Percentiles rank a stretch among this genome's conserved stretches.
Conservation (phyloP, 441 rosid genomes). For the Croton setiger region DNA sequence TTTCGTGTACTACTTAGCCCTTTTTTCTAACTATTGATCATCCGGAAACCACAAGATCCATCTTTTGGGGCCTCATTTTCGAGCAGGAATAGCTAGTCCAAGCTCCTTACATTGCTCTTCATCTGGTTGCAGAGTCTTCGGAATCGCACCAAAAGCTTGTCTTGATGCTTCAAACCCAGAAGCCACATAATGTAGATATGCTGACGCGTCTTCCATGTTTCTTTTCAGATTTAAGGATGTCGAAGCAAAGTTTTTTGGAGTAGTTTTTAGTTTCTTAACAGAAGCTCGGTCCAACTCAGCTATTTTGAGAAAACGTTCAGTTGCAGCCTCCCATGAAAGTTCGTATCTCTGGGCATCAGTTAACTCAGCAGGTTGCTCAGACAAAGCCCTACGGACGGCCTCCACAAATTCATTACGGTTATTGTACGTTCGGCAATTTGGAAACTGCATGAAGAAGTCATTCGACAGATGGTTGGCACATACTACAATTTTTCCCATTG, state of each 20-base stretch:
- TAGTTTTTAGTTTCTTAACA: slow-evolving; percentile 18
- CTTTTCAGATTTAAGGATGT: slow-evolving; percentile 41
- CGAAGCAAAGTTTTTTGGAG: slow-evolving; percentile 45
- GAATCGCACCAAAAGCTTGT: slow-evolving; percentile 81
- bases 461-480: slow-evolving; percentile 86
- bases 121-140: slow-evolving; percentile 83
- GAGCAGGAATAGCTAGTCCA: slow-evolving; percentile 46
- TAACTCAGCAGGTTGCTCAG: slow-evolving; percentile 60
- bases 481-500: slow-evolving; percentile 89
- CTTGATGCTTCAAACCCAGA: slow-evolving; percentile 77
- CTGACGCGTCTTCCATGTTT: slow-evolving; percentile 71
- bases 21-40: not conserved
- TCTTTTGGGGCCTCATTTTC: slow-evolving; percentile 18
- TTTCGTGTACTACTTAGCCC: not conserved
- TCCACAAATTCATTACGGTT: slow-evolving; percentile 50
- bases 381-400: slow-evolving; percentile 52
- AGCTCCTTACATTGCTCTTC: slow-evolving; percentile 76
- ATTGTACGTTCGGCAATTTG: slow-evolving; percentile 63
- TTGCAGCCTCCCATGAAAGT: slow-evolving; percentile 94
- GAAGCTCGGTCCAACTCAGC: slow-evolving; percentile 43
- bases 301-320: slow-evolving; percentile 64
- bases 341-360: slow-evolving; percentile 63
- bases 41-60: slow-evolving; percentile 6
- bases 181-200: slow-evolving; percentile 61
- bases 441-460: slow-evolving; percentile 89